These are phyloP conservation scores for Termitomyces sp. DNA, from an alignment of 768 basidiomycete species.

Conservation along the genomic window DNA sequence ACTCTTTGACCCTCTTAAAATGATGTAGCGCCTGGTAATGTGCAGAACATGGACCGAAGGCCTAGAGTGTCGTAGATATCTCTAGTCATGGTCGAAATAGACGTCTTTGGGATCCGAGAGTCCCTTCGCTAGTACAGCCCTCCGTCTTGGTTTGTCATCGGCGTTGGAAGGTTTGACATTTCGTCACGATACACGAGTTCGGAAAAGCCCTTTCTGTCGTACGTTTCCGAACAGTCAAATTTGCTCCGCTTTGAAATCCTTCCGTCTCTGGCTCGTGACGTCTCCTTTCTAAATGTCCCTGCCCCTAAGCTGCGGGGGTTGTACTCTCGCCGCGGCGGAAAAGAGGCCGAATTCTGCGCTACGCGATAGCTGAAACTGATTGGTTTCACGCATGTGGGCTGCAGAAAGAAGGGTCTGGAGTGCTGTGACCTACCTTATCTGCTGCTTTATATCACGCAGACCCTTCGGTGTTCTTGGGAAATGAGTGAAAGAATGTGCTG, in stretches of 20 bases:
- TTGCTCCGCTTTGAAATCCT: constrained; percentile 3
- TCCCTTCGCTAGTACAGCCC: background rate
- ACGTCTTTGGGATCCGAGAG: background rate
- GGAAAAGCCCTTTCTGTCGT: background rate
- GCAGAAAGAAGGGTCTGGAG: background rate
- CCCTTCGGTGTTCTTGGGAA: background rate
- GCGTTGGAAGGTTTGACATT: background rate
- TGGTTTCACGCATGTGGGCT: background rate
- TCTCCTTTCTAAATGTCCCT: constrained; percentile 13
- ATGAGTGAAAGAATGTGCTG: background rate
- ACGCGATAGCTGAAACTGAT: background rate
- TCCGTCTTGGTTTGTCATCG: background rate
- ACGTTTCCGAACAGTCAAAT: background rate
- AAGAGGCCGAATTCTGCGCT: background rate
- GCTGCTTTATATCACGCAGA: background rate
- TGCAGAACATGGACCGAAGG: background rate
- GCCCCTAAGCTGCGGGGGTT: constrained; percentile 3
- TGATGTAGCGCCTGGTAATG: background rate
- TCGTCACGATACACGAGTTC: background rate
- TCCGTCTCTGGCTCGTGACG: constrained; percentile 6
- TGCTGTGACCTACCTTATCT: background rate
- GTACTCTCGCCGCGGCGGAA: background rate
- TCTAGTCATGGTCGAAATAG: background rate
- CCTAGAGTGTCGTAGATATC: too few relatives aligned
- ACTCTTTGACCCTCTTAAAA: too few relatives aligned